Base-by-base conservation (phyloP, 2,329 filamentous ascomycete species). In the Metarhizium anisopliae region DNA sequence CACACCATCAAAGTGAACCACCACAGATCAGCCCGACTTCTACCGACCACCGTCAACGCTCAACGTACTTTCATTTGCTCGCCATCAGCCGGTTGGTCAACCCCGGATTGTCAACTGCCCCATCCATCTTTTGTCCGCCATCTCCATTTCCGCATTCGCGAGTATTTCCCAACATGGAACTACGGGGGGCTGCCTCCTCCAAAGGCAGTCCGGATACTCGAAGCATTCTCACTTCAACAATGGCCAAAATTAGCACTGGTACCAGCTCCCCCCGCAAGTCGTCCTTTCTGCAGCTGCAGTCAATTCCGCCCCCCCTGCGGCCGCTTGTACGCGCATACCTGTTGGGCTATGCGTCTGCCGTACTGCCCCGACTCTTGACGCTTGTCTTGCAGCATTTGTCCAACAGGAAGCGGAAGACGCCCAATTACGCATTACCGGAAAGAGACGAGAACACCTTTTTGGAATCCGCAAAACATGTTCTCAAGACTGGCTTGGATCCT, bases 261-360 rank as follows among this genome's bases (percentile, higher is more conserved):
- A 10, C 30, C 18, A 29, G 50, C 14, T 18, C 36, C 7, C 18
- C 50, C 50, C 2, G 16, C 16, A 38, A 20, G 36, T 38, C 25
- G 20, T 32, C 56, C 20, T 47, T 55, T 30, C 50, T 58, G 49
- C 58, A 54, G 53, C 65, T 72, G 51, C 59, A 63, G 35, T 59
- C 63, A 49, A 57, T 84, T 49, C 80, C 81, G 35, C 72, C 77
- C 13, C 59, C 75, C 45, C 68, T 85, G 36, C 76, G 79, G 53
- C 83, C 83, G 16, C 67, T 83, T 29, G 63, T 83, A 54, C 77
- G 81, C 57, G 83, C 83, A 50, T 86, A 83, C 66, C 64, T 82
- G 14, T 63, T 85, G 38, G 83, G 82, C 35, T 86, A 85, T 70
- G 77, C 77, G 18, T 84, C 81, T 53, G 74, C 77, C 38, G 80